These are phyloP conservation scores for Macadamia tetraphylla DNA, from an alignment of 164 flowering plant genomes.

Conservation along the genomic window DNA sequence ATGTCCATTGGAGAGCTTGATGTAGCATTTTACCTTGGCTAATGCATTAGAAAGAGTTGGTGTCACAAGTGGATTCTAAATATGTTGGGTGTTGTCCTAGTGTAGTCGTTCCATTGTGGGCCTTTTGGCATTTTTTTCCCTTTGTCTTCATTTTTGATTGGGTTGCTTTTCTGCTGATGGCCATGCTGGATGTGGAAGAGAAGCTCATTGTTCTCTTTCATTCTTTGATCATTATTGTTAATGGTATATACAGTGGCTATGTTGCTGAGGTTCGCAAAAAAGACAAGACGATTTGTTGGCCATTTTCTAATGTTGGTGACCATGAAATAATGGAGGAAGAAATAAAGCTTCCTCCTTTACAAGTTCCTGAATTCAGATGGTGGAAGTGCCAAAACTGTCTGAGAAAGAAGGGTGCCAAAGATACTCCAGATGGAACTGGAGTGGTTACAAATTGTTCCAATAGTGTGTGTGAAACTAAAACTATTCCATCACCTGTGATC, in stretches of 20 bases:
- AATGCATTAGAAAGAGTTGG: too few relatives aligned
- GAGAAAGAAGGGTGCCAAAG: slow-evolving; percentile 12
- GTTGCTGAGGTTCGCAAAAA: slow-evolving; percentile 49
- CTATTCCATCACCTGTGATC: slow-evolving; percentile 7
- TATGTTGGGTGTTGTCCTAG: too few relatives aligned
- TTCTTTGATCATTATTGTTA: too few relatives aligned
- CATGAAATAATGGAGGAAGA: slow-evolving; percentile 18
- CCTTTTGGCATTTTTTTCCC: background rate
- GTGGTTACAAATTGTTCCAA: slow-evolving; percentile 2
- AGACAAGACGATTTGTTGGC: slow-evolving; percentile 47
- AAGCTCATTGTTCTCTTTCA: too few relatives aligned
- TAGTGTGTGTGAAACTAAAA: slow-evolving; percentile 9
- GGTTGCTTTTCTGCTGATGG: too few relatives aligned
- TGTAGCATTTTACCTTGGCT: too few relatives aligned
- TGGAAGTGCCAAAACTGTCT: slow-evolving; percentile 56
- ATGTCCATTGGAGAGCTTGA: too few relatives aligned
- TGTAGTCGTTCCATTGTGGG: too few relatives aligned
- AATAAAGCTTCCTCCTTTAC: slow-evolving; percentile 44
- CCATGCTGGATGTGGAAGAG: too few relatives aligned
- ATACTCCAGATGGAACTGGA: slow-evolving; percentile 9
- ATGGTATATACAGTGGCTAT: slow-evolving; percentile 46
- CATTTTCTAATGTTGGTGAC: slow-evolving; percentile 33
- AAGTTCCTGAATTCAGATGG: slow-evolving; percentile 46
- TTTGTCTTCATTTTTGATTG: too few relatives aligned
- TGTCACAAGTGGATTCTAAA: too few relatives aligned